phyloP scores from a whole-genome alignment of 2,329 filamentous ascomycete species.

The Microsporum ferrugineum region DNA sequence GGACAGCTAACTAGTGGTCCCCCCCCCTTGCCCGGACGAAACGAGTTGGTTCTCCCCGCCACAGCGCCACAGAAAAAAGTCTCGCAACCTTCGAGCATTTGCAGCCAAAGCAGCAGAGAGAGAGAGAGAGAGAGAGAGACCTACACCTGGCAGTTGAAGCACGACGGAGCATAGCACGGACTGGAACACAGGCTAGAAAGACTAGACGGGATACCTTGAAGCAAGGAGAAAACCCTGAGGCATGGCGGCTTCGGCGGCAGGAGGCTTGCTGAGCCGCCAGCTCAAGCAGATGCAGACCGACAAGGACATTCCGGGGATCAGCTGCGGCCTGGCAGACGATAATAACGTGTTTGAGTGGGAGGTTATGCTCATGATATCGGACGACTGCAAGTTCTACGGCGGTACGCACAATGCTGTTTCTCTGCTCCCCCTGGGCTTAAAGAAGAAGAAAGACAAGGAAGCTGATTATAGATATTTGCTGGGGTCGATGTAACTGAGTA shows the following conservation, averaged over 20 bases:
- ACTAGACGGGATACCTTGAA: not conserved
- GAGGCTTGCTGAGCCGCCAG: conserved; percentile 66
- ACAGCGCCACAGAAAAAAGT: not conserved
- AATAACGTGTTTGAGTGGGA: conserved; percentile 96
- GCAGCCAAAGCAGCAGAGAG: too few species aligned
- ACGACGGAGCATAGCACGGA: not conserved
- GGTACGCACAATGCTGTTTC: conserved; percentile 43
- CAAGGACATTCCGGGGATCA: conserved; percentile 88
- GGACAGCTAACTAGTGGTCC: too few species aligned
- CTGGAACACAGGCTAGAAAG: not conserved
- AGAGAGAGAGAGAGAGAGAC: too few species aligned
- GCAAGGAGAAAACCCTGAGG: conserved; percentile 12
- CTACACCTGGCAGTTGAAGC: too few species aligned
- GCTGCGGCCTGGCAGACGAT: conserved; percentile 65
- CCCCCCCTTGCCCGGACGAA: too few species aligned
- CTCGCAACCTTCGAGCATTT: too few species aligned
- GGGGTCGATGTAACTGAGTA: conserved; percentile 26
- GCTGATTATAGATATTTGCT: not conserved
- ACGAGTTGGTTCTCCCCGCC: not conserved
- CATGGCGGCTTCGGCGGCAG: conserved; percentile 41
- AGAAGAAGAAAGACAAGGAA: not conserved
- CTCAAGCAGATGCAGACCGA: conserved; percentile 88
- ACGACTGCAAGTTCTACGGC: conserved; percentile 87
- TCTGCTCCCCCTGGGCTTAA: not conserved
- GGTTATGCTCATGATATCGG: conserved; percentile 96